A percentile compares a stretch with the other conserved stretches of the same genome.
Evolutionary conservation across 352 stramenopile species (phyloP).

Genomic region (Globisporangium iwayamae): DNA sequence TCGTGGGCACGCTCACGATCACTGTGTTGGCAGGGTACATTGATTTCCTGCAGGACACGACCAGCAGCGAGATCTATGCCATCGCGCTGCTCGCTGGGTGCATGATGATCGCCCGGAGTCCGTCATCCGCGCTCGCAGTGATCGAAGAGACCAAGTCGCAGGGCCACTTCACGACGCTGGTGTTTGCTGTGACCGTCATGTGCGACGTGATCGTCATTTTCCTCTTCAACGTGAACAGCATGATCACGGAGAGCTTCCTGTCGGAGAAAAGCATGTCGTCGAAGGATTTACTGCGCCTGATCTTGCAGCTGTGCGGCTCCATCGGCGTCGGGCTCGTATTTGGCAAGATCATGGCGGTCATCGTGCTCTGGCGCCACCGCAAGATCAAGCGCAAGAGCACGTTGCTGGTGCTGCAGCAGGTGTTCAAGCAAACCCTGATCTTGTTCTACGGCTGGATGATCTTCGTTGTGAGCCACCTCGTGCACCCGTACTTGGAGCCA

Average conservation of each 20-base stretch:
- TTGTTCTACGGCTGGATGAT: slow-evolving; percentile 57
- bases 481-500: slow-evolving; percentile 61
- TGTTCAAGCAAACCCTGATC: slow-evolving; percentile 56
- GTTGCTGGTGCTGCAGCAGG: slow-evolving; percentile 31
- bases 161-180: slow-evolving; percentile 64
- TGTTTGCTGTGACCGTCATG: slow-evolving; percentile 68
- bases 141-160: slow-evolving; percentile 65
- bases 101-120: slow-evolving; percentile 71
- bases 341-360: slow-evolving; percentile 50
- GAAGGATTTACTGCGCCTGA: slow-evolving; percentile 21
- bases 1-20: slow-evolving; percentile 61
- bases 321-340: slow-evolving; percentile 44
- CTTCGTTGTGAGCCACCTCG: slow-evolving; percentile 56
- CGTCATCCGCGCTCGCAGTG: slow-evolving; percentile 60
- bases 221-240: slow-evolving; percentile 71
- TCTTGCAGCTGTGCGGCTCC: slow-evolving; percentile 47
- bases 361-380: slow-evolving; percentile 50
- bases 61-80: slow-evolving; percentile 49
- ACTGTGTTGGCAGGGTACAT: slow-evolving; percentile 54
- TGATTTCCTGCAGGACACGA: slow-evolving; percentile 61
- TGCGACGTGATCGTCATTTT: slow-evolving; percentile 71
- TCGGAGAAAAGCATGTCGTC: slow-evolving; percentile 47
- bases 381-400: slow-evolving; percentile 53
- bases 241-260: slow-evolving; percentile 62
- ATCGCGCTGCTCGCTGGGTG: slow-evolving; percentile 60